Percentiles rank a stretch among this genome's conserved stretches.
Evolutionary conservation across 169 alveolate genomes (phyloP).

Genomic region (Theileria equi): DNA sequence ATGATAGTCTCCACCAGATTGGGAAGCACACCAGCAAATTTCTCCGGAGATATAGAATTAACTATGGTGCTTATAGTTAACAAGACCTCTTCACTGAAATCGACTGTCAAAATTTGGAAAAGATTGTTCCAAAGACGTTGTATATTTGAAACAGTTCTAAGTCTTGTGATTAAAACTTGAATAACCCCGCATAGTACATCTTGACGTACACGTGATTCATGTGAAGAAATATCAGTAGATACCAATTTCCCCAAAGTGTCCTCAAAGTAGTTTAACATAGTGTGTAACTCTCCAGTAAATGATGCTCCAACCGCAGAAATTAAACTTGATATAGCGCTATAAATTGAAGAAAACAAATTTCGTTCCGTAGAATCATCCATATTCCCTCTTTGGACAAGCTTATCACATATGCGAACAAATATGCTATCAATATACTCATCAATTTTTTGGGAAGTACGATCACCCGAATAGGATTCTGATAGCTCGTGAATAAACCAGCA

Average conservation of each 20-base stretch:
- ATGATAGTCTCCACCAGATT: slow-evolving; percentile 56
- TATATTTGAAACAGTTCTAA: slow-evolving; percentile 58
- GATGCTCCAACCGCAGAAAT: slow-evolving; percentile 65
- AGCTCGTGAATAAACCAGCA: slow-evolving; percentile 74
- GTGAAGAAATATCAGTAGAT: slow-evolving; percentile 44
- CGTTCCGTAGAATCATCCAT: slow-evolving; percentile 72
- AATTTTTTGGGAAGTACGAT: slow-evolving; percentile 27
- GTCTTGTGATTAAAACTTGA: slow-evolving; percentile 69
- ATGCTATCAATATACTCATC: slow-evolving; percentile 17
- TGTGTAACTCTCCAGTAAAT: slow-evolving; percentile 42
- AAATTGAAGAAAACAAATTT: slow-evolving; percentile 69
- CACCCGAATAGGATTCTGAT: slow-evolving; percentile 60
- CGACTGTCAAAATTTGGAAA: slow-evolving; percentile 24
- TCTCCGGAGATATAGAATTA: slow-evolving; percentile 66
- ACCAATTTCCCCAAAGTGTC: slow-evolving; percentile 56
- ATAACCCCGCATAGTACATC: slow-evolving; percentile 70
- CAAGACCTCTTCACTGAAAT: slow-evolving; percentile 78
- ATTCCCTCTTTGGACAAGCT: slow-evolving; percentile 64
- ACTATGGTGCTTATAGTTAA: slow-evolving; percentile 79
- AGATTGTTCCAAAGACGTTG: slow-evolving; percentile 59
- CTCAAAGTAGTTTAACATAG: slow-evolving; percentile 68
- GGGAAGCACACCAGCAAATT: slow-evolving; percentile 47
- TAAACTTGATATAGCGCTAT: slow-evolving; percentile 66
- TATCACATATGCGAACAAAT: slow-evolving; percentile 70
- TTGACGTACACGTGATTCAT: slow-evolving; percentile 57